These are phyloP conservation scores for Candolleomyces eurysporus DNA, from an alignment of 768 basidiomycete genomes.

Conservation along the genomic window DNA sequence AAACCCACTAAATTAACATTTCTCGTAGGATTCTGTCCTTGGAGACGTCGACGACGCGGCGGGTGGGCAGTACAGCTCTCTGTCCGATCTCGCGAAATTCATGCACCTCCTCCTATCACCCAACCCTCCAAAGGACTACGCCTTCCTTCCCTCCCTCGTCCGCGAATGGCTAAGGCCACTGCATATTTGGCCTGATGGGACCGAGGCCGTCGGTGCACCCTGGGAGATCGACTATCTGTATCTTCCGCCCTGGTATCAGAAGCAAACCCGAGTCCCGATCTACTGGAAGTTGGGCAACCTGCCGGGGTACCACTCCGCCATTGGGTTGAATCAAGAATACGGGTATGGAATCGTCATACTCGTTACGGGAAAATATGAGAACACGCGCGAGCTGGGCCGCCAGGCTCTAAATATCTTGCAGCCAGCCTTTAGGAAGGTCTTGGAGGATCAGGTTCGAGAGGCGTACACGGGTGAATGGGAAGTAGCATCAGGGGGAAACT, in stretches of 20 bases:
- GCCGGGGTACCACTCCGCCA: neutral
- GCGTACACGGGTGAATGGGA: slow-evolving; percentile 35
- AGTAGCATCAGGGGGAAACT: slow-evolving; percentile 11
- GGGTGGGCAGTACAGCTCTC: slow-evolving; percentile 51
- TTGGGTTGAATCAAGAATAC: slow-evolving; percentile 24
- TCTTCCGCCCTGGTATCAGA: too few relatives aligned
- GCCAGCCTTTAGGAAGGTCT: slow-evolving; percentile 30
- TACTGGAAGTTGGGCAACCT: neutral
- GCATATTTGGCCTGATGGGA: slow-evolving; percentile 24
- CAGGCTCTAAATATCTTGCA: slow-evolving; percentile 23
- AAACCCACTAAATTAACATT: neutral
- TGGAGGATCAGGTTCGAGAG: slow-evolving; percentile 22
- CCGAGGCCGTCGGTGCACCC: slow-evolving; percentile 38
- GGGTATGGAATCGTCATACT: slow-evolving; percentile 40
- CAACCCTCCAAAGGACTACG: slow-evolving; percentile 38
- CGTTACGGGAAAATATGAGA: slow-evolving; percentile 30
- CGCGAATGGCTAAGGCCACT: slow-evolving; percentile 41
- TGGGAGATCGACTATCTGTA: slow-evolving; percentile 35
- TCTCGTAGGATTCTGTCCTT: slow-evolving; percentile 35
- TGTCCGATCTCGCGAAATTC: slow-evolving; percentile 41
- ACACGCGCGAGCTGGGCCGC: slow-evolving; percentile 27
- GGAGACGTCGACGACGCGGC: slow-evolving; percentile 38
- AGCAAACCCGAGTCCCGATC: slow-evolving; percentile 22
- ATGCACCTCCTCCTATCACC: slow-evolving; percentile 21
- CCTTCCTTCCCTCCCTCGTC: slow-evolving; percentile 33